Evolutionary conservation across 257 asterid genomes (phyloP).

Genomic region (Phtheirospermum japonicum): DNA sequence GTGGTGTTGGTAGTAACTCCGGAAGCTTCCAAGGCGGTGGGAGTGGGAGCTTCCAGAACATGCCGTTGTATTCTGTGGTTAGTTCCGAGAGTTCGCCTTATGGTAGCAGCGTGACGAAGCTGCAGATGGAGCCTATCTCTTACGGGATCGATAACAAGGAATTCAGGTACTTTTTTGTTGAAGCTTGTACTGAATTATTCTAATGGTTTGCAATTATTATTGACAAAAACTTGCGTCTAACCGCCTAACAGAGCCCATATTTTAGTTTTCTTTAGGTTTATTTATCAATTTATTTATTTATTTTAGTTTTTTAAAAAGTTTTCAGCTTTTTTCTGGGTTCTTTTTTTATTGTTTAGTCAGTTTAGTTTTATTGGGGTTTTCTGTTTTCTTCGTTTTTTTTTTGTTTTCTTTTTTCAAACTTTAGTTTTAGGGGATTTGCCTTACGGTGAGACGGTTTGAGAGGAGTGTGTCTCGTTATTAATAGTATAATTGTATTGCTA

Average conservation of each 20-base stretch:
- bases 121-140: slow-evolving; percentile 69
- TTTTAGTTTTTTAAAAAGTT: too few relatives aligned
- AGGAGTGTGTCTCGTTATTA: background rate
- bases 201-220: background rate
- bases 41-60: slow-evolving; percentile 55
- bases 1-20: slow-evolving; percentile 39
- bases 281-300: too few relatives aligned
- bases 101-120: slow-evolving; percentile 57
- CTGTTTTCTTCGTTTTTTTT: too few relatives aligned
- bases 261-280: too few relatives aligned
- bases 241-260: too few relatives aligned
- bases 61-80: slow-evolving; percentile 59
- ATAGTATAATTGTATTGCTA: background rate
- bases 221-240: background rate
- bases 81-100: slow-evolving; percentile 58
- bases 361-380: too few relatives aligned
- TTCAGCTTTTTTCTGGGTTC: too few relatives aligned
- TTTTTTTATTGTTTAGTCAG: too few relatives aligned
- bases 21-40: slow-evolving; percentile 51
- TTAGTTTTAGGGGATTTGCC: too few relatives aligned
- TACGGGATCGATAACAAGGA: slow-evolving; percentile 71
- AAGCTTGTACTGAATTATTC: background rate
- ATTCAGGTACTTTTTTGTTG: slow-evolving; percentile 54
- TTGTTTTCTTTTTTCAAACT: too few relatives aligned
- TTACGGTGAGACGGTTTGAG: too few relatives aligned